Evolutionary conservation across 2,329 filamentous ascomycete species (phyloP).

Genomic region (Beauveria sp.): DNA sequence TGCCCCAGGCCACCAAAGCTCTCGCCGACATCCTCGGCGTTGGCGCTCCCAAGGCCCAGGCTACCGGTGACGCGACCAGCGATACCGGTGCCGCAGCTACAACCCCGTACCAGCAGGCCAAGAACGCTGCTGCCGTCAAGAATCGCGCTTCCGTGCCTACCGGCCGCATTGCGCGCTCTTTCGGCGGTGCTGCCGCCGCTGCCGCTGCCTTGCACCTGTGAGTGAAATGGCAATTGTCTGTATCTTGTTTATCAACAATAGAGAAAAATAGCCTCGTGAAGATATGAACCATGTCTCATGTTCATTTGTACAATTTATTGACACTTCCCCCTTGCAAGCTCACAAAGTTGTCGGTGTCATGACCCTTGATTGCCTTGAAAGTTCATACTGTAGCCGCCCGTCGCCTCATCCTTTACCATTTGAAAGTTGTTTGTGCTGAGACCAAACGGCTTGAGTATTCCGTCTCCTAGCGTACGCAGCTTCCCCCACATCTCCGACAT

Average conservation of each 20-base stretch:
- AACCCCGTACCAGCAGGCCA: neutral
- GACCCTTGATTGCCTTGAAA: slow-evolving; percentile 41
- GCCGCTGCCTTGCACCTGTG: neutral
- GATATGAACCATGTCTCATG: neutral
- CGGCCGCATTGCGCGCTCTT: slow-evolving; percentile 1
- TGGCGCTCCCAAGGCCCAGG: slow-evolving; percentile 1
- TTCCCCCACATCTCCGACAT: slow-evolving; percentile 98
- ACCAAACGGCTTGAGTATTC: slow-evolving; percentile 86
- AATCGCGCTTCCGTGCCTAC: slow-evolving; percentile 1
- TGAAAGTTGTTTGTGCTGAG: slow-evolving; percentile 91
- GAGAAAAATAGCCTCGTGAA: neutral
- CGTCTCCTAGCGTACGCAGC: slow-evolving; percentile 85
- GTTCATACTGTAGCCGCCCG: slow-evolving; percentile 90
- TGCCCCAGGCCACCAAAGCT: slow-evolving; percentile 6
- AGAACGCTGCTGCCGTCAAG: neutral
- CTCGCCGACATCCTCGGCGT: slow-evolving; percentile 4
- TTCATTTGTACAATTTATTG: neutral
- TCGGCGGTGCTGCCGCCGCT: slow-evolving; percentile 4
- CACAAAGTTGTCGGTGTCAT: neutral
- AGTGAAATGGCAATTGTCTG: neutral
- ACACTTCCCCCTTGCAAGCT: neutral
- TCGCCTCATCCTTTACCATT: slow-evolving; percentile 82
- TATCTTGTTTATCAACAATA: neutral
- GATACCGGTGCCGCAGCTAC: neutral
- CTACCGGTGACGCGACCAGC: neutral